Evolutionary conservation across 2,329 filamentous ascomycete genomes (phyloP).

Genomic region (Cladosporium cucumerinum): DNA sequence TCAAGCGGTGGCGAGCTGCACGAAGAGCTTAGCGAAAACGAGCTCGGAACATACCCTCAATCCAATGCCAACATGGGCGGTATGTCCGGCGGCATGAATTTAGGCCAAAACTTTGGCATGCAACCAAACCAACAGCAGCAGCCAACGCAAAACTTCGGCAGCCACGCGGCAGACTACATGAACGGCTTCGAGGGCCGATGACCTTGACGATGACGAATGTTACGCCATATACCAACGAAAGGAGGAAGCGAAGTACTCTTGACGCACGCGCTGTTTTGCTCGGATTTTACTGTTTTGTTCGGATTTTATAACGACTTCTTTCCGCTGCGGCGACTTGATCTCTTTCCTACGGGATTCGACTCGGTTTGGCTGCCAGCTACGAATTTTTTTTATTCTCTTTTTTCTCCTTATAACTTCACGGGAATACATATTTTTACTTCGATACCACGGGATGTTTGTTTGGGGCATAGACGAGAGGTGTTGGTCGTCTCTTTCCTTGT

Average conservation of each 20-base stretch:
- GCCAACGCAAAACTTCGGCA: conserved; percentile 16
- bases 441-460: background rate
- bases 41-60: conserved; percentile 26
- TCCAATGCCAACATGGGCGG: conserved; percentile 22
- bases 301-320: background rate
- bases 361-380: background rate
- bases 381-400: background rate
- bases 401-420: background rate
- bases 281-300: background rate
- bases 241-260: background rate
- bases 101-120: conserved; percentile 4
- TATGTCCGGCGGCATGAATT: background rate
- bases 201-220: conserved; percentile 8
- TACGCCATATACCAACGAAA: background rate
- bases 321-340: background rate
- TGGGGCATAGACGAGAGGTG: background rate
- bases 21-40: conserved; percentile 58
- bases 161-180: conserved; percentile 29
- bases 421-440: background rate
- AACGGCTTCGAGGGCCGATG: conserved; percentile 36
- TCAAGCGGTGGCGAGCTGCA: conserved; percentile 64
- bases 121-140: conserved; percentile 19
- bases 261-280: background rate
- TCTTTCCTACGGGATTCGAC: background rate
- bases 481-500: background rate